A percentile compares a stretch with the other conserved stretches of the same genome.
These are phyloP conservation scores for Microthyrium microscopicum DNA, from an alignment of 2,329 filamentous ascomycete species.

Conservation along the genomic window DNA sequence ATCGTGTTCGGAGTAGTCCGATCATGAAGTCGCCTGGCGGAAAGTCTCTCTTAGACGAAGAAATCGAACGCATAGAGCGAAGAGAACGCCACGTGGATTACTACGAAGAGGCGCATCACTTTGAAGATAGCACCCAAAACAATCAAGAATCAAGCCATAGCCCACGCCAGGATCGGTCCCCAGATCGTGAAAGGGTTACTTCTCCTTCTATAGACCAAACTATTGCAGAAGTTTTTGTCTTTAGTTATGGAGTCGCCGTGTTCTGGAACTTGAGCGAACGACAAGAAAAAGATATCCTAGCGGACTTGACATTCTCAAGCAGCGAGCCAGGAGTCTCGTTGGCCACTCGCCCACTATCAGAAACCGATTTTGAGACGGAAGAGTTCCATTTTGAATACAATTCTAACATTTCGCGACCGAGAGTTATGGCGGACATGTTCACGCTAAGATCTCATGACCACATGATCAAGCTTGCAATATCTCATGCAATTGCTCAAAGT, in stretches of 20 bases:
- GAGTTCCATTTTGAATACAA: conserved; percentile 99
- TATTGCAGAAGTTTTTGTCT: conserved; percentile 92
- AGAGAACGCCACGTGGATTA: conserved; percentile 85
- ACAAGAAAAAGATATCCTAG: conserved; percentile 91
- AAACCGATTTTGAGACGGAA: conserved; percentile 90
- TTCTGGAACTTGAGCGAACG: conserved; percentile 98
- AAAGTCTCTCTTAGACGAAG: conserved; percentile 80
- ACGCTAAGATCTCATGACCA: conserved; percentile 87
- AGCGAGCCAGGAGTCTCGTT: conserved; percentile 49
- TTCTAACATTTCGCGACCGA: conserved; percentile 63
- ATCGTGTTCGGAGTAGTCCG: conserved; percentile 74
- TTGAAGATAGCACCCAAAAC: conserved; percentile 26
- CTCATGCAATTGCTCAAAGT: conserved; percentile 91
- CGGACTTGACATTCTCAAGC: conserved; percentile 79
- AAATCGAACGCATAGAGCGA: conserved; percentile 86
- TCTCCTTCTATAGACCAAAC: conserved; percentile 36
- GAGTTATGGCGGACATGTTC: conserved; percentile 99
- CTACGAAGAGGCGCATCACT: conserved; percentile 53
- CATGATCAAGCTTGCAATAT: conserved; percentile 98
- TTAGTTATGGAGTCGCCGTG: conserved; percentile 90
- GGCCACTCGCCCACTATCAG: conserved; percentile 61
- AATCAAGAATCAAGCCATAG: neutral
- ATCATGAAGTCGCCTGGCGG: conserved; percentile 86
- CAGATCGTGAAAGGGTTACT: conserved; percentile 17
- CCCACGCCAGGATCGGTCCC: neutral